Percentiles rank a stretch among this genome's conserved stretches.
These are phyloP conservation scores for Diaporthe ilicicola DNA, from an alignment of 2,329 filamentous ascomycete genomes.

Conservation along the genomic window DNA sequence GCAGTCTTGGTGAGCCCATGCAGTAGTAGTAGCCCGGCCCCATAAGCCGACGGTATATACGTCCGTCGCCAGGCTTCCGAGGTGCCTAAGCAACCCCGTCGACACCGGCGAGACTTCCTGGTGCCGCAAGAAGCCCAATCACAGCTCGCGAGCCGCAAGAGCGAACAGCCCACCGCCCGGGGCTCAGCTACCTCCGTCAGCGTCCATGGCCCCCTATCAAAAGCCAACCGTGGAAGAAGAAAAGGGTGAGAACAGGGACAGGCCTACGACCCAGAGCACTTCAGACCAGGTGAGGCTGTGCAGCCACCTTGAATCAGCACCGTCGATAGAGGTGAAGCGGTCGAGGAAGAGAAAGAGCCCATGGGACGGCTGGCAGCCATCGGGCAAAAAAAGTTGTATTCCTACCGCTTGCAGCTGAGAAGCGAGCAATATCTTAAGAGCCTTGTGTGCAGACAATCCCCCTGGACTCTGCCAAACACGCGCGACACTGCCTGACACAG, in stretches of 20 bases:
- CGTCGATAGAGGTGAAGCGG: conserved; percentile 17
- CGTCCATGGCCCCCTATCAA: conserved; percentile 30
- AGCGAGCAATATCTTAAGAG: background rate
- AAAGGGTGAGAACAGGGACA: conserved; percentile 15
- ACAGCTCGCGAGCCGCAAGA: background rate
- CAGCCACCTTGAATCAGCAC: background rate
- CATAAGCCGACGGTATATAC: conserved; percentile 25
- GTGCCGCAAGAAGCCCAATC: background rate
- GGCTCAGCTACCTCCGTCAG: background rate
- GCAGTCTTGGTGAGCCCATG: background rate
- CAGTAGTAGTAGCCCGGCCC: background rate
- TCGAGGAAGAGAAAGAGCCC: conserved; percentile 27
- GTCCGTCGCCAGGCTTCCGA: conserved; percentile 13
- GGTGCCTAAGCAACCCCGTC: background rate
- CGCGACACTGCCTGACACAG: background rate
- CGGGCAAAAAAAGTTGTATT: conserved; percentile 18
- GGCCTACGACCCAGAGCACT: background rate
- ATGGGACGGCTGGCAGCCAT: conserved; percentile 26
- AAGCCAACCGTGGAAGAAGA: conserved; percentile 31
- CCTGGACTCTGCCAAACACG: background rate
- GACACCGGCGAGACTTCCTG: too few relatives aligned
- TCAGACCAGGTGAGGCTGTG: background rate
- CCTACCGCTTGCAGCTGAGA: conserved; percentile 24
- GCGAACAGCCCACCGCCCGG: background rate
- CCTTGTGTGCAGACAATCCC: background rate